These are phyloP conservation scores for Tolypocladium amazonense DNA, from an alignment of 2,329 filamentous ascomycete genomes.

Conservation along the genomic window DNA sequence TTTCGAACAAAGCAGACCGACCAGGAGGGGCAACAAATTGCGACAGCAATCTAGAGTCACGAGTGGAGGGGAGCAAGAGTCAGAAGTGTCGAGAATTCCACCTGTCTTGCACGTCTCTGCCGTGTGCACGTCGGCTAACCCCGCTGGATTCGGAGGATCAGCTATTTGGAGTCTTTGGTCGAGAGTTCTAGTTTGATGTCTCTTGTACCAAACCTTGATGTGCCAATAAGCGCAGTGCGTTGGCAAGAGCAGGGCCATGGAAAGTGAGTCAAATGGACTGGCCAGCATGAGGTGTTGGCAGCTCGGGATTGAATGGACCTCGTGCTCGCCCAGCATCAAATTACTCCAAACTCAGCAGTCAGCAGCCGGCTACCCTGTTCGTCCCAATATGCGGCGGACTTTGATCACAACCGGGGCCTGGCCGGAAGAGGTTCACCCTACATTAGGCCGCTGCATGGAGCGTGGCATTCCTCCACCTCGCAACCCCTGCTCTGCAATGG, in stretches of 20 bases:
- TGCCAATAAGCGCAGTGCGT: background rate
- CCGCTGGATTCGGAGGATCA: background rate
- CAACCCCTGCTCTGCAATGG: background rate
- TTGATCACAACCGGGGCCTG: conserved; percentile 15
- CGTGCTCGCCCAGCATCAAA: conserved; percentile 1
- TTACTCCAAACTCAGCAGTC: conserved; percentile 3
- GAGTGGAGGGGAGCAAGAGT: background rate
- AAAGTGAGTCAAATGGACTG: background rate
- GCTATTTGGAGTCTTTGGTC: background rate
- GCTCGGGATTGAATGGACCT: conserved; percentile 1
- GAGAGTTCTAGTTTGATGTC: background rate
- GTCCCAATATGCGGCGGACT: conserved; percentile 17
- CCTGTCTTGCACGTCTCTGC: background rate
- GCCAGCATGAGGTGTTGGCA: conserved; percentile 11
- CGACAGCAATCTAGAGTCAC: background rate
- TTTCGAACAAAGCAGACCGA: background rate
- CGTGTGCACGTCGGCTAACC: background rate
- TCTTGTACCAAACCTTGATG: background rate
- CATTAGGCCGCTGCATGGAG: conserved; percentile 22
- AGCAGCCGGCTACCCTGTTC: conserved; percentile 2
- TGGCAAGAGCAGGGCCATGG: background rate
- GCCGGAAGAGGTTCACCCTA: conserved; percentile 19
- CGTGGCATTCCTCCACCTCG: conserved; percentile 14
- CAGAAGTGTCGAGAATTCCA: background rate
- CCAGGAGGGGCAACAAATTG: background rate